These are phyloP conservation scores for Beta lomatogona DNA, from an alignment of 179 eudicot species.

Conservation along the genomic window DNA sequence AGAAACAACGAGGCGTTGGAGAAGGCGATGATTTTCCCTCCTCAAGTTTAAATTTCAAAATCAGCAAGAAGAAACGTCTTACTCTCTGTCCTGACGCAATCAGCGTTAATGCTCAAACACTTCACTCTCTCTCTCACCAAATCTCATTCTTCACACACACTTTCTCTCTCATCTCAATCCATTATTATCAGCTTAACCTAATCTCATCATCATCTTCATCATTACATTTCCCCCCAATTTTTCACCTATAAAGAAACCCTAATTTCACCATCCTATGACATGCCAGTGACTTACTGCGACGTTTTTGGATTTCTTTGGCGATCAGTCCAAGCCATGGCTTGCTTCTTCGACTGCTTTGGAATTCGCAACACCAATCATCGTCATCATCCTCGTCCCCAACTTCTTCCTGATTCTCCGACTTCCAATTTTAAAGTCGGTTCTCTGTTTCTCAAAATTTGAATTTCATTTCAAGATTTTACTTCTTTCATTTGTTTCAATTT, in stretches of 20 bases:
- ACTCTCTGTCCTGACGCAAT: conserved; percentile 5
- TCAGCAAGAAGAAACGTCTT: conserved; percentile 17
- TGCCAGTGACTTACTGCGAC: conserved; percentile 39
- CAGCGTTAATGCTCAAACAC: not conserved
- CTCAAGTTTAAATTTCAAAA: conserved; percentile 28
- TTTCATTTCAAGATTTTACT: not conserved
- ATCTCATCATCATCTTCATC: not conserved
- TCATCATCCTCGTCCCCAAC: conserved; percentile 20
- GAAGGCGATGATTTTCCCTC: not conserved
- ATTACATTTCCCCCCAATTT: not conserved
- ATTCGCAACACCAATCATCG: conserved; percentile 26
- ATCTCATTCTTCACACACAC: not conserved
- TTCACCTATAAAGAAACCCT: conserved; percentile 19
- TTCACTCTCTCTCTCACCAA: conserved; percentile 16
- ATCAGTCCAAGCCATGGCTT: conserved; percentile 39
- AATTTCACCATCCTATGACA: conserved; percentile 25
- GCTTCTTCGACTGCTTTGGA: conserved; percentile 53
- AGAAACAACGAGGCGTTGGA: too few species aligned
- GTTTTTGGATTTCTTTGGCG: conserved; percentile 37
- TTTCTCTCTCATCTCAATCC: not conserved
- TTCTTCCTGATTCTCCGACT: conserved; percentile 22
- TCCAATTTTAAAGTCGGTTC: conserved; percentile 10
- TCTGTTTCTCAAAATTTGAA: not conserved
- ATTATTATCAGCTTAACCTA: conserved; percentile 10
- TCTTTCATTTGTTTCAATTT: not conserved